Conservation (phyloP, 2,329 filamentous ascomycete species). For the Teratosphaeria pseudoeucalypti region DNA sequence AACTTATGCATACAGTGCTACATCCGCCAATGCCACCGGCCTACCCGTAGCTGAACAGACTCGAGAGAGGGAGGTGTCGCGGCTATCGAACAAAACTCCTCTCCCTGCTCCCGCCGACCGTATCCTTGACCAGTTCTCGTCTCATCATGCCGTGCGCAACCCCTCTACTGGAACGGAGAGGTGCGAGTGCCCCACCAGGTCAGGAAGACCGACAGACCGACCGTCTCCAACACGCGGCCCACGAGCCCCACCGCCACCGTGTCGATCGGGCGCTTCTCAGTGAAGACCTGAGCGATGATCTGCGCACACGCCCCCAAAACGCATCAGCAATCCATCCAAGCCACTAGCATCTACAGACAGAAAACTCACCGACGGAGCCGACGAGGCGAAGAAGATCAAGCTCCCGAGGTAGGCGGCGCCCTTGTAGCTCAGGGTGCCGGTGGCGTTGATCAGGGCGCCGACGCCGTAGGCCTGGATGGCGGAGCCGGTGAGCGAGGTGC, state of each 20-base stretch:
- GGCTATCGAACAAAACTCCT: not conserved
- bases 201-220: conserved; percentile 82
- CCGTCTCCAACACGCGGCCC: conserved; percentile 81
- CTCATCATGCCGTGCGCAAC: not conserved
- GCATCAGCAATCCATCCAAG: not conserved
- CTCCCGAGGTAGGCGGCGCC: conserved; percentile 87
- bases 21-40: not conserved
- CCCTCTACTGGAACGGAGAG: conserved; percentile 58
- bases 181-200: conserved; percentile 97
- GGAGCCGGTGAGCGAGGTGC: conserved; percentile 79
- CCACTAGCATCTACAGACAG: not conserved
- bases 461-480: conserved; percentile 49
- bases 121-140: not conserved
- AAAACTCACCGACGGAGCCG: conserved; percentile 70
- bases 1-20: conserved; percentile 7
- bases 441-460: conserved; percentile 60
- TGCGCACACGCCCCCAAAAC: conserved; percentile 26
- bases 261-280: conserved; percentile 86
- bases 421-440: conserved; percentile 91
- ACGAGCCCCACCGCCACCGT: conserved; percentile 77
- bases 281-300: conserved; percentile 78
- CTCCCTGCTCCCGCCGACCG: not conserved
- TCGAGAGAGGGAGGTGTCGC: conserved; percentile 2
- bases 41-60: conserved; percentile 6
- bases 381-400: conserved; percentile 83